These are phyloP conservation scores for Groenewaldozyma salmanticensis DNA, from an alignment of 805 yeast genomes.

Conservation along the genomic window DNA sequence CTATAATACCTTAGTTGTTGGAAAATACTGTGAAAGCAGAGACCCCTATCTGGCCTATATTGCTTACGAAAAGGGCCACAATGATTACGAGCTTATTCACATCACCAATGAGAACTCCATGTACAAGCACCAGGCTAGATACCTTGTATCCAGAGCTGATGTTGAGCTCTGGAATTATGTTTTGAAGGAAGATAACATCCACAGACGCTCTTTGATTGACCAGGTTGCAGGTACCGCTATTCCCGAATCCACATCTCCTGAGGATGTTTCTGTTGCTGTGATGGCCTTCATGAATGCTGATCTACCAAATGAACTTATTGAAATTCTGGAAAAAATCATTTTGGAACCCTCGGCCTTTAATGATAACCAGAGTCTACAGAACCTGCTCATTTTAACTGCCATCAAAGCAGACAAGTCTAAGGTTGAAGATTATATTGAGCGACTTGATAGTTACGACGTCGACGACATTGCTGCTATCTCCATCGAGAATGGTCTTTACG, in stretches of 20 bases:
- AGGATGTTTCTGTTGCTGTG: constrained; percentile 86
- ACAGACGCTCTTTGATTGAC: constrained; percentile 86
- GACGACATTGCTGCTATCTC: constrained; percentile 89
- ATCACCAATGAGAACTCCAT: constrained; percentile 95
- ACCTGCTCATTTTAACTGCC: constrained; percentile 85
- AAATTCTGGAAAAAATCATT: constrained; percentile 88
- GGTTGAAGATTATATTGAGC: constrained; percentile 75
- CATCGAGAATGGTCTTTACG: constrained; percentile 76
- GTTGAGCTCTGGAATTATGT: constrained; percentile 73
- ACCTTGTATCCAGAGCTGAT: constrained; percentile 83
- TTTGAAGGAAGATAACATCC: constrained; percentile 61
- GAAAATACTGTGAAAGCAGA: constrained; percentile 97
- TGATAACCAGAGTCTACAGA: constrained; percentile 92
- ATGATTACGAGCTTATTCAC: constrained; percentile 78
- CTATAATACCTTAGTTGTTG: constrained; percentile 91
- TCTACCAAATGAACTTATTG: constrained; percentile 85
- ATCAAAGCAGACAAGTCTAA: constrained; percentile 87
- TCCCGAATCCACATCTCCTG: constrained; percentile 87
- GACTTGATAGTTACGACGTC: constrained; percentile 84
- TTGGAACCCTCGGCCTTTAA: constrained; percentile 95
- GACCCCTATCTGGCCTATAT: constrained; percentile 97
- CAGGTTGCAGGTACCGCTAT: constrained; percentile 94
- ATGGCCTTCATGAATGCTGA: constrained; percentile 95
- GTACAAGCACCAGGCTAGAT: constrained; percentile 99
- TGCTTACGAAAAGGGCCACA: constrained; percentile 91